A percentile compares a stretch with the other conserved stretches of the same genome.
Evolutionary conservation across 2,329 filamentous ascomycete genomes (phyloP).

Genomic region (Torrubiella hemipterigena): DNA sequence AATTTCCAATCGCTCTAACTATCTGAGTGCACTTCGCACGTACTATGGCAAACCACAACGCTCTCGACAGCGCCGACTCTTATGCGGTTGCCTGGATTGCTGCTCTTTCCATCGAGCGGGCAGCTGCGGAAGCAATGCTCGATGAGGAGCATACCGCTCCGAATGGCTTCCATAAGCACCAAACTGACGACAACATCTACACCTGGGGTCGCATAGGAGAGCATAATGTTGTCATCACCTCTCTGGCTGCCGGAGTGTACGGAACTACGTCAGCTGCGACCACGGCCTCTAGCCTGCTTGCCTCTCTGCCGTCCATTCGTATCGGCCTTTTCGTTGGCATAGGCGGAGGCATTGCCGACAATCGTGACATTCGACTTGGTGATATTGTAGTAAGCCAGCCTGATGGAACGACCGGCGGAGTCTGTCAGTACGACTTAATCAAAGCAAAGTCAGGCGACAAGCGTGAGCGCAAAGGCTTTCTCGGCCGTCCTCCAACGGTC

Average conservation of each 20-base stretch:
- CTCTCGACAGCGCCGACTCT: slow-evolving; percentile 6
- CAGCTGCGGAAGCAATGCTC: slow-evolving; percentile 11
- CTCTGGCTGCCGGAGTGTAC: slow-evolving; percentile 6
- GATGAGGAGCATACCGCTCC: slow-evolving; percentile 8
- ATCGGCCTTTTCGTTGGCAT: slow-evolving; percentile 8
- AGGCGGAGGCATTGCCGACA: slow-evolving; percentile 6
- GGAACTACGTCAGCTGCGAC: slow-evolving; percentile 5
- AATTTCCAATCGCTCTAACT: no score
- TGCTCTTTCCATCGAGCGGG: slow-evolving; percentile 8
- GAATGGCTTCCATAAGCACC: slow-evolving; percentile 2
- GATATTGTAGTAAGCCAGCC: slow-evolving; percentile 10
- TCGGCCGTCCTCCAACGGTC: slow-evolving; percentile 1
- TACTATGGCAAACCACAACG: no score
- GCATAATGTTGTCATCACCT: slow-evolving; percentile 11
- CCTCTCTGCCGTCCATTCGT: slow-evolving; percentile 7
- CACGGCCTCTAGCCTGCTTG: slow-evolving; percentile 6
- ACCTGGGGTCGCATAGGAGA: slow-evolving; percentile 8
- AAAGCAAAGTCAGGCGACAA: slow-evolving; percentile 5
- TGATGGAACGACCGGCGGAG: slow-evolving; percentile 2
- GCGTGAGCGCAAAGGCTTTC: slow-evolving; percentile 2
- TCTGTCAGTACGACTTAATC: slow-evolving; percentile 9
- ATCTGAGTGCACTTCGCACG: no score
- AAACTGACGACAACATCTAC: slow-evolving; percentile 10
- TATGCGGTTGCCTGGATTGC: slow-evolving; percentile 12
- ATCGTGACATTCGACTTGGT: slow-evolving; percentile 9